phyloP scores from a whole-genome alignment of 2,329 filamentous ascomycete species.

The Calonectria pauciramosa region DNA sequence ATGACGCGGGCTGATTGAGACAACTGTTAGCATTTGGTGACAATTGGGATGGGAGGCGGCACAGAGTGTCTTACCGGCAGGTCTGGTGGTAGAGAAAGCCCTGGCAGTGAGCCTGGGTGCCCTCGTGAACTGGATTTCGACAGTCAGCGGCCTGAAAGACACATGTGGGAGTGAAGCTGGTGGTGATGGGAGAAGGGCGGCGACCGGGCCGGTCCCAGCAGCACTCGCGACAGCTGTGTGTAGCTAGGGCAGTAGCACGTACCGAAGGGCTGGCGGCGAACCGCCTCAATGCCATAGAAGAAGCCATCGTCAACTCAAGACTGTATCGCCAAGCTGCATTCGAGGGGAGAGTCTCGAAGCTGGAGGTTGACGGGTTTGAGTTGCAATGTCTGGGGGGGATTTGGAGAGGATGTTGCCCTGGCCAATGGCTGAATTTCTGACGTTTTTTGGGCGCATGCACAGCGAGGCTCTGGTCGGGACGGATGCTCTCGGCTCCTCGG shows the following conservation, averaged over 20 bases:
- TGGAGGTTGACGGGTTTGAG: slow-evolving; percentile 45
- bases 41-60: slow-evolving; percentile 17
- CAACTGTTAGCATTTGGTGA: slow-evolving; percentile 32
- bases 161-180: slow-evolving; percentile 30
- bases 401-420: slow-evolving; percentile 20
- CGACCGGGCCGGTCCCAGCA: slow-evolving; percentile 24
- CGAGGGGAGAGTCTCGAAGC: slow-evolving; percentile 39
- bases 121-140: slow-evolving; percentile 69
- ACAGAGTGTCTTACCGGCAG: slow-evolving; percentile 72
- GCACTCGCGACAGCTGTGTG: neutral
- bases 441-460: slow-evolving; percentile 37
- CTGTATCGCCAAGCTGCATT: slow-evolving; percentile 50
- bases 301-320: slow-evolving; percentile 64
- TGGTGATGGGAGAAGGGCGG: slow-evolving; percentile 19
- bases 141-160: slow-evolving; percentile 39
- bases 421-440: slow-evolving; percentile 43
- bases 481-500: slow-evolving; percentile 52
- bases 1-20: slow-evolving; percentile 80
- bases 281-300: slow-evolving; percentile 75
- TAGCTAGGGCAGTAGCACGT: slow-evolving; percentile 50
- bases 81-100: slow-evolving; percentile 88
- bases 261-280: slow-evolving; percentile 70
- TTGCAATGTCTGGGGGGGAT: slow-evolving; percentile 39
- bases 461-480: slow-evolving; percentile 45
- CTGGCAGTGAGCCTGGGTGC: slow-evolving; percentile 75